These are phyloP conservation scores for Ramalina intermedia DNA, from an alignment of 495 filamentous ascomycete species.

Conservation along the genomic window DNA sequence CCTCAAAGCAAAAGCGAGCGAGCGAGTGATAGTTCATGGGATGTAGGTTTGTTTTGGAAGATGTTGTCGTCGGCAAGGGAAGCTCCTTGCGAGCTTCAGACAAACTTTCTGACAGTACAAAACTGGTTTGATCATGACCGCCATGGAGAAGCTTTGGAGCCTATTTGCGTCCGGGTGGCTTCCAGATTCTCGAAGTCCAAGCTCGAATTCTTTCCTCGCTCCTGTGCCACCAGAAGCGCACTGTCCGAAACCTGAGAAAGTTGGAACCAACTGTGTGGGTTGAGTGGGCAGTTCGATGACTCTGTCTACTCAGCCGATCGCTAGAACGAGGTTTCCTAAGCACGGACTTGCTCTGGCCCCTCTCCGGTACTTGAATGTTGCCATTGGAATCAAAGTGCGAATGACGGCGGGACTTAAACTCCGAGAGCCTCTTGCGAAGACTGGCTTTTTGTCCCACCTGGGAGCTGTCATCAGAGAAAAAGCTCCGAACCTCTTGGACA, in stretches of 20 bases:
- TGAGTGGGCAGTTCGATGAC: neutral
- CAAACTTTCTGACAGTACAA: too few relatives aligned
- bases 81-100: too few relatives aligned
- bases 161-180: neutral
- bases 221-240: constrained; percentile 12
- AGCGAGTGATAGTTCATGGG: too few relatives aligned
- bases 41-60: too few relatives aligned
- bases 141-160: too few relatives aligned
- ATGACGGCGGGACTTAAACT: constrained; percentile 8
- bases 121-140: too few relatives aligned
- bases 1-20: too few relatives aligned
- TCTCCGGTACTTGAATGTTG: constrained; percentile 7
- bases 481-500: constrained; percentile 16
- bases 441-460: constrained; percentile 9
- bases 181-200: constrained; percentile 8
- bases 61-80: too few relatives aligned
- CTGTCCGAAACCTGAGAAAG: constrained; percentile 5
- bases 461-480: constrained; percentile 21
- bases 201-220: constrained; percentile 8
- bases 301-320: constrained; percentile 12
- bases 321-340: constrained; percentile 8
- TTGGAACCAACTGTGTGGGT: too few relatives aligned
- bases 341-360: constrained; percentile 8
- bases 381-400: constrained; percentile 7
- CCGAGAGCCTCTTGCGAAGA: constrained; percentile 16